A percentile compares a stretch with the other conserved stretches of the same genome.
Evolutionary conservation across 768 basidiomycete genomes (phyloP).

Genomic region (Sporobolomyces phaffii): DNA sequence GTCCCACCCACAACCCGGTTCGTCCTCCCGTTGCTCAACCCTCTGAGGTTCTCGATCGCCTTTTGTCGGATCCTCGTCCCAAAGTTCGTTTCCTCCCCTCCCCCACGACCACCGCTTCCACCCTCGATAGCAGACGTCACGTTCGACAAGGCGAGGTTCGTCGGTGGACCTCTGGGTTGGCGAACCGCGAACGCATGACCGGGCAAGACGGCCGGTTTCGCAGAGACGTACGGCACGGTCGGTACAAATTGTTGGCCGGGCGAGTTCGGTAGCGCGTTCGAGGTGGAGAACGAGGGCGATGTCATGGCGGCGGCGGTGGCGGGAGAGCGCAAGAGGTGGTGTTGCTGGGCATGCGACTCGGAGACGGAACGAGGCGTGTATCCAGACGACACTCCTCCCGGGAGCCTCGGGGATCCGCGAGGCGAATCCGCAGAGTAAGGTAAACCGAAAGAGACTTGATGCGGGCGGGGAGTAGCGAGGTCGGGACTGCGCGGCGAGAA

Average conservation of each 20-base stretch:
- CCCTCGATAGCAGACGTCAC: too few relatives aligned
- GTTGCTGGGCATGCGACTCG: neutral
- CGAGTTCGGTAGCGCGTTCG: too few relatives aligned
- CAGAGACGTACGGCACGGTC: neutral
- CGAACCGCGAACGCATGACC: conserved; percentile 13
- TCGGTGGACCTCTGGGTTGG: conserved; percentile 29
- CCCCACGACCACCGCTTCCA: too few relatives aligned
- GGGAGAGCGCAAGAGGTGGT: neutral
- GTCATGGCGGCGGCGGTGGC: neutral
- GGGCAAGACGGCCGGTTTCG: neutral
- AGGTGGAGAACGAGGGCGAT: neutral
- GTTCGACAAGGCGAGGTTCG: neutral
- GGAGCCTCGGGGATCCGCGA: too few relatives aligned
- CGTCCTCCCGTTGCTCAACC: neutral
- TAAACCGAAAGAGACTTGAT: neutral
- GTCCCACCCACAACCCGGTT: too few relatives aligned
- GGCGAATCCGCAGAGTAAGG: neutral
- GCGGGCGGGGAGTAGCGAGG: neutral
- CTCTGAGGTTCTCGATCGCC: conserved; percentile 1
- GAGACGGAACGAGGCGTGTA: neutral
- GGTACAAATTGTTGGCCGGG: neutral
- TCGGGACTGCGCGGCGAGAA: neutral
- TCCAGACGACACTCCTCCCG: too few relatives aligned
- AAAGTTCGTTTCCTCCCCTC: neutral
- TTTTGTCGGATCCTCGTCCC: conserved; percentile 5